A percentile compares a stretch with the other conserved stretches of the same genome.
phyloP scores from a whole-genome alignment of 1,139 yeast species.

The Suhomyces yuchorum region DNA sequence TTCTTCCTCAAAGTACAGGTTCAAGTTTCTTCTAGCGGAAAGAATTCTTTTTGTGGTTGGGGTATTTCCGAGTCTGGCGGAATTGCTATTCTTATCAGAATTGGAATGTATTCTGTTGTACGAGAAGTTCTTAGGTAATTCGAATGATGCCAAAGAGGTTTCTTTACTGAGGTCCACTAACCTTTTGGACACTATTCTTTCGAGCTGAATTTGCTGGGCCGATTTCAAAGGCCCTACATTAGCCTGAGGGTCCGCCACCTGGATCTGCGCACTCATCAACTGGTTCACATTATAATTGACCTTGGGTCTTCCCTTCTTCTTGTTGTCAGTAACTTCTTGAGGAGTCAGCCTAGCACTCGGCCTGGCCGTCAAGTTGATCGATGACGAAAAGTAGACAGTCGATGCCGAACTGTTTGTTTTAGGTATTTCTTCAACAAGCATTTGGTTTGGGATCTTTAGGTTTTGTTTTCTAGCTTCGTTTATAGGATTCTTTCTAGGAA shows the following conservation, averaged over 20 bases:
- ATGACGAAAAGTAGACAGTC: constrained; percentile 48
- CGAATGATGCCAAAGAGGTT: constrained; percentile 33
- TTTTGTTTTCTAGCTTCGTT: background rate
- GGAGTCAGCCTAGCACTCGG: constrained; percentile 29
- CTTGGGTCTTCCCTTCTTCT: constrained; percentile 38
- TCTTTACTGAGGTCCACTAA: constrained; percentile 42
- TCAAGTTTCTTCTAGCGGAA: constrained; percentile 48
- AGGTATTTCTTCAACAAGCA: constrained; percentile 53
- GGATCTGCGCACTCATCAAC: constrained; percentile 49
- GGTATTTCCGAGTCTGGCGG: constrained; percentile 44
- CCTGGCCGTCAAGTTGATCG: constrained; percentile 46
- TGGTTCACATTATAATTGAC: constrained; percentile 50
- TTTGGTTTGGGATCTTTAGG: constrained; percentile 13
- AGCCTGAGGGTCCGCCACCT: constrained; percentile 30
- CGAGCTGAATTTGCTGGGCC: constrained; percentile 47
- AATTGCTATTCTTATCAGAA: constrained; percentile 26
- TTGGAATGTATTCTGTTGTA: constrained; percentile 36
- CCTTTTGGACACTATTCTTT: constrained; percentile 41
- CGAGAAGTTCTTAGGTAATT: constrained; percentile 45
- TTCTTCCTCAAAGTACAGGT: constrained; percentile 52
- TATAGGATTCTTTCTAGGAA: too few relatives aligned
- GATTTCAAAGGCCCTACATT: constrained; percentile 43
- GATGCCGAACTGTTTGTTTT: constrained; percentile 34
- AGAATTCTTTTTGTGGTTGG: constrained; percentile 48
- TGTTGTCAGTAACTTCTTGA: constrained; percentile 22